phyloP scores from a whole-genome alignment of 805 yeast species.

The Nakazawaea populi region DNA sequence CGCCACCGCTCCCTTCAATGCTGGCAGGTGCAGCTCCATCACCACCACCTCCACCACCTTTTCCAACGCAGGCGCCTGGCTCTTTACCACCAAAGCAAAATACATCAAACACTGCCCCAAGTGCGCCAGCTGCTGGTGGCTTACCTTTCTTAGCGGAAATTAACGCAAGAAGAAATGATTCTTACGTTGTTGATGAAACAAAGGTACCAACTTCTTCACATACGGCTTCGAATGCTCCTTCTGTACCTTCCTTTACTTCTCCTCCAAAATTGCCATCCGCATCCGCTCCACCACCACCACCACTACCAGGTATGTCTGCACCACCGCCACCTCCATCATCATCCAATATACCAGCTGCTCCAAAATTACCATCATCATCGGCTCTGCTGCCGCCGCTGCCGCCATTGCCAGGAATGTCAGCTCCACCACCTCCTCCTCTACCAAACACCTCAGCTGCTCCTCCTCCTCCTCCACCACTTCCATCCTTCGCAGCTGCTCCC shows the following conservation, averaged over 20 bases:
- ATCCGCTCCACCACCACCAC: constrained; percentile 14
- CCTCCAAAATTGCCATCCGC: constrained; percentile 10
- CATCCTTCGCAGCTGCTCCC: constrained; percentile 19
- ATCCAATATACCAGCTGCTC: constrained; percentile 5
- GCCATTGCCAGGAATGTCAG: constrained; percentile 11
- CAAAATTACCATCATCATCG: constrained; percentile 12
- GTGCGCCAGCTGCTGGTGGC: constrained; percentile 30
- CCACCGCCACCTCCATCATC: constrained; percentile 16
- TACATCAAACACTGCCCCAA: constrained; percentile 1
- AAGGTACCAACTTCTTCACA: constrained; percentile 13
- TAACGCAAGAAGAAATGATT: constrained; percentile 47
- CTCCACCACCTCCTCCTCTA: constrained; percentile 16
- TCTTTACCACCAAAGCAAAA: background rate
- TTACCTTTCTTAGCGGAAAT: constrained; percentile 57
- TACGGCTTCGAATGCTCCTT: constrained; percentile 15
- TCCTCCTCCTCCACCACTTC: constrained; percentile 13
- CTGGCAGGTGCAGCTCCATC: background rate
- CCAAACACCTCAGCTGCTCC: constrained; percentile 12
- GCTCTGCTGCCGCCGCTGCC: constrained; percentile 17
- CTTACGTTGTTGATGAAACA: constrained; percentile 35
- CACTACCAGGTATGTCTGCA: constrained; percentile 12
- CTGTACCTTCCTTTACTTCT: background rate
- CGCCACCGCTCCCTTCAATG: constrained; percentile 3
- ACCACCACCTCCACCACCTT: constrained; percentile 9
- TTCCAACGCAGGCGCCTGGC: constrained; percentile 8